phyloP scores from a whole-genome alignment of 768 basidiomycete species.

The Tylopilus sp. region DNA sequence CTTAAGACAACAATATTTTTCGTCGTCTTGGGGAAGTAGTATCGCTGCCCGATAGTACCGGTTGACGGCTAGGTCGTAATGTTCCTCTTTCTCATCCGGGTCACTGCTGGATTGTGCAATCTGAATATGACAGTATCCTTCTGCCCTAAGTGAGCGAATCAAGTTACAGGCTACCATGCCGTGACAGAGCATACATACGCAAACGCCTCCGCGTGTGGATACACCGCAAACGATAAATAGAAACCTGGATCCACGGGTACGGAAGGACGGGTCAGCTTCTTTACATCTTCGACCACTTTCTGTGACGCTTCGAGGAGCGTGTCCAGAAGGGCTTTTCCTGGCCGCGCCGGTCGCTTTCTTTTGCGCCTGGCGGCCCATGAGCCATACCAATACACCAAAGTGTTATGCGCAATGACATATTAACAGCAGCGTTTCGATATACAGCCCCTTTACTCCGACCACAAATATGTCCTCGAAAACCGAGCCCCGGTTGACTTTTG shows the following conservation, averaged over 20 bases:
- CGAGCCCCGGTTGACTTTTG: too few species aligned
- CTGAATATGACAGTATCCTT: background rate
- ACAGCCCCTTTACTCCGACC: background rate
- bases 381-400: too few species aligned
- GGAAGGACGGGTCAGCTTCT: background rate
- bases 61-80: background rate
- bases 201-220: background rate
- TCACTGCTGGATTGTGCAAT: background rate
- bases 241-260: background rate
- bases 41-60: too few species aligned
- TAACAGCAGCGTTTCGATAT: too few species aligned
- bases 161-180: background rate
- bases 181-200: background rate
- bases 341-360: background rate
- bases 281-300: background rate
- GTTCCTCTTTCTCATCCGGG: background rate
- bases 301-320: too few species aligned
- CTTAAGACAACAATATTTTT: background rate
- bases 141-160: background rate
- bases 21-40: slow-evolving; percentile 1
- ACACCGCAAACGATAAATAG: background rate
- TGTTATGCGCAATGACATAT: too few species aligned
- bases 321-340: background rate
- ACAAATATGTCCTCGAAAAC: slow-evolving; percentile 1
- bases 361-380: too few species aligned